Evolutionary conservation across 768 basidiomycete species (phyloP).

Genomic region (Solioccasus polychromus): DNA sequence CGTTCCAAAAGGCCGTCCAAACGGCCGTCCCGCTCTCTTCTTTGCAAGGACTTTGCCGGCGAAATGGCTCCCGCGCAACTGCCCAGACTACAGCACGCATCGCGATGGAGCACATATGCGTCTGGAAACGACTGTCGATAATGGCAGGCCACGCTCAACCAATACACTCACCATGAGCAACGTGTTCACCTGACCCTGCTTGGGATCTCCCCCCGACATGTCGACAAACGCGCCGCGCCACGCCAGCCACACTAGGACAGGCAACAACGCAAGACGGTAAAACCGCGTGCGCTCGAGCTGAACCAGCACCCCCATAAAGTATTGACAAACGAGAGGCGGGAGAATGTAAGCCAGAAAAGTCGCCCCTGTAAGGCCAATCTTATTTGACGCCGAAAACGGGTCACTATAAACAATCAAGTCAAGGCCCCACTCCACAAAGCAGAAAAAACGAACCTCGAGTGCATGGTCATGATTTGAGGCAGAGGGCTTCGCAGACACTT

Average conservation of each 20-base stretch:
- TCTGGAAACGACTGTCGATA: conserved; percentile 8
- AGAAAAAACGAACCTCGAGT: too few relatives aligned
- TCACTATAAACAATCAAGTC: too few relatives aligned
- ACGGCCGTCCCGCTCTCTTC: background rate
- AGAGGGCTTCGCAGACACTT: too few relatives aligned
- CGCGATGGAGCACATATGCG: conserved; percentile 9
- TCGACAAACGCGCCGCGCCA: conserved; percentile 38
- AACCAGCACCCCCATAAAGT: conserved; percentile 52
- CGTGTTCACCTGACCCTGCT: conserved; percentile 9
- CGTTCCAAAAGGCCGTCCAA: conserved; percentile 21
- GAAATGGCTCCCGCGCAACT: conserved; percentile 9
- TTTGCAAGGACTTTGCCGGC: conserved; percentile 1
- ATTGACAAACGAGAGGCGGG: conserved; percentile 46
- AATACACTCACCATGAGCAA: conserved; percentile 15
- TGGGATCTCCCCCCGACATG: conserved; percentile 18
- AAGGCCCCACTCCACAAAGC: too few relatives aligned
- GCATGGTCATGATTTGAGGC: too few relatives aligned
- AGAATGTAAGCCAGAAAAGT: conserved; percentile 37
- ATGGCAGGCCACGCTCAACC: background rate
- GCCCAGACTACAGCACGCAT: conserved; percentile 21
- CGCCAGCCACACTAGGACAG: conserved; percentile 41
- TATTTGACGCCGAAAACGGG: conserved; percentile 8
- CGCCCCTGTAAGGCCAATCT: conserved; percentile 6
- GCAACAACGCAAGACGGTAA: conserved; percentile 48
- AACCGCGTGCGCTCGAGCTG: conserved; percentile 39